These are phyloP conservation scores for Stentor coeruleus DNA, from an alignment of 73 alveolate species.

Conservation along the genomic window DNA sequence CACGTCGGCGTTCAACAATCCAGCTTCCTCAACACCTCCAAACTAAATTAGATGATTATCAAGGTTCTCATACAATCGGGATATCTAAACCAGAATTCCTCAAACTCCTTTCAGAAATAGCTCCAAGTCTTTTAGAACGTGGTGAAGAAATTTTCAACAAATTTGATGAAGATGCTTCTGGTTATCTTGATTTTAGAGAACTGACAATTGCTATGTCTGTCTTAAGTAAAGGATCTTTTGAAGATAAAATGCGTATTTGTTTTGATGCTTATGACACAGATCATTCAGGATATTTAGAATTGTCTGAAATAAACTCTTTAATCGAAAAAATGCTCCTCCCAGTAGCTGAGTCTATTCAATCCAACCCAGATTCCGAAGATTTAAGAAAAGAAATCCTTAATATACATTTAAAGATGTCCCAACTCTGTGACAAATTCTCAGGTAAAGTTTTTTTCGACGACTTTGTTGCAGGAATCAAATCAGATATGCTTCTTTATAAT, in stretches of 20 bases:
- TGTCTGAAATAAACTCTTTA: neutral
- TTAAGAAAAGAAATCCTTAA: too few species aligned
- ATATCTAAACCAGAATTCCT: neutral
- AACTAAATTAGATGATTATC: neutral
- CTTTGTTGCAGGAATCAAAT: conserved; percentile 7
- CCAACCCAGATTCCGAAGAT: neutral
- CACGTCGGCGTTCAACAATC: neutral
- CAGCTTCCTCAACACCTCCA: neutral
- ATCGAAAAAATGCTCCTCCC: neutral
- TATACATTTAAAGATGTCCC: neutral
- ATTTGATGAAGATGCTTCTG: conserved; percentile 11
- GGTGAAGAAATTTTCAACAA: neutral
- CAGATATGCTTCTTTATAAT: conserved; percentile 2
- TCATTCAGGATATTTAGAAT: neutral
- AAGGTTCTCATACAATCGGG: neutral
- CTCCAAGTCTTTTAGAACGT: neutral
- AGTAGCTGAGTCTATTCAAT: neutral
- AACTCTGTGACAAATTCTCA: neutral
- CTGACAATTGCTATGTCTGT: neutral
- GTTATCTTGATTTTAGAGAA: conserved; percentile 21
- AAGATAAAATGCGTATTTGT: neutral
- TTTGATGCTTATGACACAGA: conserved; percentile 12
- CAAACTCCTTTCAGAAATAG: neutral
- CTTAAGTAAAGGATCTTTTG: neutral
- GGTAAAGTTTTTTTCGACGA: neutral